phyloP scores from a whole-genome alignment of 306 rosid genomes.

The Cajanus cajan region DNA sequence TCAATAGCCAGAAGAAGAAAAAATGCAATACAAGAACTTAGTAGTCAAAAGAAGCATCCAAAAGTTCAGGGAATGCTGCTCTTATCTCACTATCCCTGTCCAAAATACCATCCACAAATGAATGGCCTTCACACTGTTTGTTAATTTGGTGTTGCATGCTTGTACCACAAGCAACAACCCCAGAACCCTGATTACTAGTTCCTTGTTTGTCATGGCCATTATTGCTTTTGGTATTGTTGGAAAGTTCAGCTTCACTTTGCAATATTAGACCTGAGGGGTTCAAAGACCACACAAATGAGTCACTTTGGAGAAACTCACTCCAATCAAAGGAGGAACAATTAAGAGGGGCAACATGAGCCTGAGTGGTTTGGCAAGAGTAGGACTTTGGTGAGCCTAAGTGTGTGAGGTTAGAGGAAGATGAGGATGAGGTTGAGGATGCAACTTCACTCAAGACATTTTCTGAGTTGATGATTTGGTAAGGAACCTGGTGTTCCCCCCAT shows the following conservation, averaged over 20 bases:
- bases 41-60: constrained; percentile 66
- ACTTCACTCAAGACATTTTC: constrained; percentile 52
- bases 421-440: constrained; percentile 71
- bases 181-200: constrained; percentile 28
- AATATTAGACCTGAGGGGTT: constrained; percentile 3
- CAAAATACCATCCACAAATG: constrained; percentile 79
- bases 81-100: constrained; percentile 71
- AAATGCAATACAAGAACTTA: not conserved
- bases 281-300: constrained; percentile 40
- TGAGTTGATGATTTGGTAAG: constrained; percentile 39
- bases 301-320: constrained; percentile 58
- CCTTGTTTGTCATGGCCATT: constrained; percentile 22
- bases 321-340: constrained; percentile 52
- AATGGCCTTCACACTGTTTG: constrained; percentile 35
- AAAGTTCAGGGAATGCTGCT: constrained; percentile 69
- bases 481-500: constrained; percentile 35
- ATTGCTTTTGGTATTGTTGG: constrained; percentile 10
- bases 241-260: constrained; percentile 31
- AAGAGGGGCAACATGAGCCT: constrained; percentile 33
- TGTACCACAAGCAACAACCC: constrained; percentile 32
- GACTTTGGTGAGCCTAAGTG: constrained; percentile 44
- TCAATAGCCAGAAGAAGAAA: not conserved
- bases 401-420: constrained; percentile 57
- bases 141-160: constrained; percentile 29
- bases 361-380: constrained; percentile 39